Conservation (phyloP, 2,329 filamentous ascomycete genomes). For the Talaromyces sp. region DNA sequence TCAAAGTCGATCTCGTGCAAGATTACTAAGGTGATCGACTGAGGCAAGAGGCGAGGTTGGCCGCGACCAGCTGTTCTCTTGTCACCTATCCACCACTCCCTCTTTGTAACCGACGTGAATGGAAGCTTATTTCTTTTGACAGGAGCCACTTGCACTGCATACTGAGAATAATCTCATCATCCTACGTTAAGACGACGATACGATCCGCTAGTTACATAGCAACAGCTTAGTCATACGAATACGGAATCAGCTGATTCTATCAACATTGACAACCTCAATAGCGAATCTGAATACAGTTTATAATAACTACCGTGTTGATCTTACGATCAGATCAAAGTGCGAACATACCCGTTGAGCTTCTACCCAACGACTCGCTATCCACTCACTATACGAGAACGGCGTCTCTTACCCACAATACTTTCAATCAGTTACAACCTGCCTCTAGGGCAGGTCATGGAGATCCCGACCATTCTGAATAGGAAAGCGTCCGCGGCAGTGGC, state of each 20-base stretch:
- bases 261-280: not conserved
- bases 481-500: constrained; percentile 46
- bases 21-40: not conserved
- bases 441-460: constrained; percentile 48
- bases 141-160: not conserved
- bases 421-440: constrained; percentile 21
- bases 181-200: constrained; percentile 4
- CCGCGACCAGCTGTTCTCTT: not conserved
- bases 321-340: not conserved
- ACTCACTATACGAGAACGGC: not conserved
- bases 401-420: constrained; percentile 1
- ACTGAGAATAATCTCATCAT: not conserved
- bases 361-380: not conserved
- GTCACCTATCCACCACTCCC: not conserved
- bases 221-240: not conserved
- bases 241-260: not conserved
- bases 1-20: not conserved
- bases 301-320: not conserved
- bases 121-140: not conserved
- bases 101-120: not conserved
- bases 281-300: not conserved
- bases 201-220: not conserved
- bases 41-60: not conserved
- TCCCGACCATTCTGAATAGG: constrained; percentile 52
- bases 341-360: not conserved